These are phyloP conservation scores for Fusarium sp. DNA, from an alignment of 2,329 filamentous ascomycete genomes.

Conservation along the genomic window DNA sequence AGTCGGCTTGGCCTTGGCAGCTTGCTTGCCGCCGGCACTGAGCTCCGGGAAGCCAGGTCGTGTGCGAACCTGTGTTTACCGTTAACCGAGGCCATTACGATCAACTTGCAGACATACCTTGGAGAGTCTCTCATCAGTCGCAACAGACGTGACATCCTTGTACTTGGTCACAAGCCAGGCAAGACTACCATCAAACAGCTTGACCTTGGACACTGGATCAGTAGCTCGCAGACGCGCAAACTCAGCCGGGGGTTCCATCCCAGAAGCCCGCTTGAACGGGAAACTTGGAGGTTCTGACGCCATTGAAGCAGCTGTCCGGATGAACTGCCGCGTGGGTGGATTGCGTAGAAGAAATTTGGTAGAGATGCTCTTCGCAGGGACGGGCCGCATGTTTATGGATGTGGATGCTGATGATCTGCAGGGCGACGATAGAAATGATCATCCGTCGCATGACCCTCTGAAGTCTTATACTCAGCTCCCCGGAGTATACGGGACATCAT, in stretches of 20 bases:
- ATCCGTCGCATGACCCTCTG: background rate
- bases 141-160: slow-evolving; percentile 58
- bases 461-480: background rate
- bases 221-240: slow-evolving; percentile 57
- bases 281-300: slow-evolving; percentile 23
- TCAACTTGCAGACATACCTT: slow-evolving; percentile 48
- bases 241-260: slow-evolving; percentile 55
- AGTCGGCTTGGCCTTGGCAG: slow-evolving; percentile 61
- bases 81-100: too few species aligned
- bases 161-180: slow-evolving; percentile 63
- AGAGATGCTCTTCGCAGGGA: background rate
- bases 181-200: slow-evolving; percentile 59
- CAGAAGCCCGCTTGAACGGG: slow-evolving; percentile 38
- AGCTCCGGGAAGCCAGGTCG: slow-evolving; percentile 61
- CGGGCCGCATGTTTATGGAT: background rate
- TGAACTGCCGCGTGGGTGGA: background rate
- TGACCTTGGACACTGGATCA: slow-evolving; percentile 58
- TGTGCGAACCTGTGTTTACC: slow-evolving; percentile 49
- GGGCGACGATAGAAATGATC: background rate
- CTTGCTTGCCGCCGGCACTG: slow-evolving; percentile 58
- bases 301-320: background rate
- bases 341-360: background rate
- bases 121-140: slow-evolving; percentile 59
- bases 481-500: background rate
- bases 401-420: background rate